Percentiles rank a stretch among this genome's conserved stretches.
Conservation (phyloP, 176 grass and related monocot species). For the Puccinellia tenuiflora region DNA sequence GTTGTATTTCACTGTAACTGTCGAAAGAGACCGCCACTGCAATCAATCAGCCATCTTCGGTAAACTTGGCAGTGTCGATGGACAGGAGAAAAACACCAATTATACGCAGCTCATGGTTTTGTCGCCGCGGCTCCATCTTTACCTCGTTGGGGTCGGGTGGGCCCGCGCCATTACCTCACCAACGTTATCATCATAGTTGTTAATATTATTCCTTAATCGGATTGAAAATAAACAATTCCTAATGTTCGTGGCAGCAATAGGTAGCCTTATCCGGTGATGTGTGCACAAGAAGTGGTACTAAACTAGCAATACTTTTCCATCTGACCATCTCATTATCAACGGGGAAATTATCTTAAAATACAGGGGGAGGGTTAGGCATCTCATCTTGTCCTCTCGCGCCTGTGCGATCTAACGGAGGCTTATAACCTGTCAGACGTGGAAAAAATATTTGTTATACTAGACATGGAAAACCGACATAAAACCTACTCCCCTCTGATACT, state of each 20-base stretch:
- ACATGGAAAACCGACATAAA: not conserved
- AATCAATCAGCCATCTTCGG: not conserved
- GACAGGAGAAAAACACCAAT: not conserved
- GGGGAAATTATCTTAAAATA: not conserved
- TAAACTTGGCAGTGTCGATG: not conserved
- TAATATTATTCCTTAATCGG: conserved; percentile 13
- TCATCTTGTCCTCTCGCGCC: not conserved
- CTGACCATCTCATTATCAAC: conserved; percentile 1
- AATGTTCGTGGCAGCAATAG: not conserved
- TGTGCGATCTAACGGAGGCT: not conserved
- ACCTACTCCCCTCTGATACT: too few relatives aligned
- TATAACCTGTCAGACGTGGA: not conserved
- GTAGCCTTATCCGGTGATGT: conserved; percentile 17
- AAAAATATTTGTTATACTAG: not conserved
- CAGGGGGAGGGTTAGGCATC: not conserved
- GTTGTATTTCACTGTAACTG: not conserved
- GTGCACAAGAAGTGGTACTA: not conserved
- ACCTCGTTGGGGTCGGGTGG: not conserved
- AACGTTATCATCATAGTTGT: conserved; percentile 23
- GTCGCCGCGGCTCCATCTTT: not conserved
- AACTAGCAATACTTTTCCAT: not conserved
- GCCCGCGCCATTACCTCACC: conserved; percentile 8
- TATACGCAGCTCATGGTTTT: not conserved
- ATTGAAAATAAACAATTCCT: not conserved
- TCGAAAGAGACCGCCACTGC: not conserved